These are phyloP conservation scores for Colletotrichum lini DNA, from an alignment of 2,329 filamentous ascomycete species.

Conservation along the genomic window DNA sequence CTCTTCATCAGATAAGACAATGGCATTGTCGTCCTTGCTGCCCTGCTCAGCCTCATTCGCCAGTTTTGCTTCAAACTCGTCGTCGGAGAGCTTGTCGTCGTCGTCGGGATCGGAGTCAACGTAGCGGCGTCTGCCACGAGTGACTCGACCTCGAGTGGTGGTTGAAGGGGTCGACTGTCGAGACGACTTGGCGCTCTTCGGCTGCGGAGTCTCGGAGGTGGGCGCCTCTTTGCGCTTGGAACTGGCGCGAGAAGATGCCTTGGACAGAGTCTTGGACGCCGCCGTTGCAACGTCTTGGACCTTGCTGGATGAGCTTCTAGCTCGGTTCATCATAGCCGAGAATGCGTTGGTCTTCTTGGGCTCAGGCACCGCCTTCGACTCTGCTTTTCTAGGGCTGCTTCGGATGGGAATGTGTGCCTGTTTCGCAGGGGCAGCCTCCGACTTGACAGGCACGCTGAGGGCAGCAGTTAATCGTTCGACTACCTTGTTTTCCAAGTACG, in stretches of 20 bases:
- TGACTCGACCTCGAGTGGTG: slow-evolving; percentile 62
- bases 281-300: slow-evolving; percentile 35
- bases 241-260: slow-evolving; percentile 36
- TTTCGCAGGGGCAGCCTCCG: slow-evolving; percentile 46
- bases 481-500: slow-evolving; percentile 87
- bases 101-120: slow-evolving; percentile 72
- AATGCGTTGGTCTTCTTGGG: slow-evolving; percentile 62
- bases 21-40: slow-evolving; percentile 54
- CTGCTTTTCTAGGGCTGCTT: slow-evolving; percentile 53
- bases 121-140: slow-evolving; percentile 58
- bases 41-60: slow-evolving; percentile 71
- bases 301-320: slow-evolving; percentile 45
- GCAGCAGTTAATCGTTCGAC: slow-evolving; percentile 69
- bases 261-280: slow-evolving; percentile 43
- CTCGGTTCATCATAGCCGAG: slow-evolving; percentile 64
- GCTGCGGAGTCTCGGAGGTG: slow-evolving; percentile 51
- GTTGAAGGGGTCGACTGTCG: slow-evolving; percentile 80
- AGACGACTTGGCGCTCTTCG: slow-evolving; percentile 83
- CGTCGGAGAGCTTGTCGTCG: slow-evolving; percentile 77
- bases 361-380: slow-evolving; percentile 43
- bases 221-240: slow-evolving; percentile 53
- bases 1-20: slow-evolving; percentile 68
- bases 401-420: slow-evolving; percentile 53
- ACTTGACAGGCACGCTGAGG: slow-evolving; percentile 52
- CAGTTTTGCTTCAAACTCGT: slow-evolving; percentile 85